phyloP scores from a whole-genome alignment of 2,329 filamentous ascomycete genomes.

The Alternaria panax region DNA sequence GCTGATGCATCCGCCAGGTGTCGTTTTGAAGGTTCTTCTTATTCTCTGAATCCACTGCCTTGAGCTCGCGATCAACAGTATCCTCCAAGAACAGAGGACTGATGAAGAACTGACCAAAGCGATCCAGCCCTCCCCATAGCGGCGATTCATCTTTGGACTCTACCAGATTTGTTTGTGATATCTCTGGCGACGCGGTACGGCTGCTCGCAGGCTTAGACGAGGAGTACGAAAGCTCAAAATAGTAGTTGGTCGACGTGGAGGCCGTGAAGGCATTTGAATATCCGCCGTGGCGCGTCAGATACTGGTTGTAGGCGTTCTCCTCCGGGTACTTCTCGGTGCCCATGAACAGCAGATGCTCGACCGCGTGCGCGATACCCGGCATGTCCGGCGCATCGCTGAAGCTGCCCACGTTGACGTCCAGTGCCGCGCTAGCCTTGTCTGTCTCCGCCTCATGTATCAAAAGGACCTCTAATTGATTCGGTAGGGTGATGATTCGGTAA shows the following conservation, averaged over 20 bases:
- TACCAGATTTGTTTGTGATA: constrained; percentile 47
- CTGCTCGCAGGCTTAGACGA: constrained; percentile 65
- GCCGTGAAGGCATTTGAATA: constrained; percentile 96
- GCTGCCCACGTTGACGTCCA: constrained; percentile 95
- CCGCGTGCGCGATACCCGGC: constrained; percentile 93
- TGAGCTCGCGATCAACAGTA: constrained; percentile 85
- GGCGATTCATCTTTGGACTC: constrained; percentile 59
- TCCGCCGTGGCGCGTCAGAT: constrained; percentile 87
- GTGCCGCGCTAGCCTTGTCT: constrained; percentile 93
- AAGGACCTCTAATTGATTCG: constrained; percentile 88
- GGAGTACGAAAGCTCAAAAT: constrained; percentile 91
- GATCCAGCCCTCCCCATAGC: constrained; percentile 82
- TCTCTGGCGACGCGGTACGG: constrained; percentile 46
- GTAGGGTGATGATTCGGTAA: constrained; percentile 85
- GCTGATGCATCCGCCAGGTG: constrained; percentile 83
- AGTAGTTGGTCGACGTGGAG: constrained; percentile 94
- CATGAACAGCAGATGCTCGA: constrained; percentile 98
- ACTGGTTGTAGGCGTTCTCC: constrained; percentile 86
- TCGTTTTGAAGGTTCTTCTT: constrained; percentile 97
- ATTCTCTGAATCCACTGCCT: constrained; percentile 92
- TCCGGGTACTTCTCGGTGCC: constrained; percentile 93
- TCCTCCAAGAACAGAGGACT: constrained; percentile 84
- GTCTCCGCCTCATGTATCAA: constrained; percentile 93
- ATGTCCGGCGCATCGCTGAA: constrained; percentile 92
- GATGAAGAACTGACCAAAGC: constrained; percentile 94